Base-by-base conservation (phyloP, 208 protist genomes). In the Angomonas deanei region DNA sequence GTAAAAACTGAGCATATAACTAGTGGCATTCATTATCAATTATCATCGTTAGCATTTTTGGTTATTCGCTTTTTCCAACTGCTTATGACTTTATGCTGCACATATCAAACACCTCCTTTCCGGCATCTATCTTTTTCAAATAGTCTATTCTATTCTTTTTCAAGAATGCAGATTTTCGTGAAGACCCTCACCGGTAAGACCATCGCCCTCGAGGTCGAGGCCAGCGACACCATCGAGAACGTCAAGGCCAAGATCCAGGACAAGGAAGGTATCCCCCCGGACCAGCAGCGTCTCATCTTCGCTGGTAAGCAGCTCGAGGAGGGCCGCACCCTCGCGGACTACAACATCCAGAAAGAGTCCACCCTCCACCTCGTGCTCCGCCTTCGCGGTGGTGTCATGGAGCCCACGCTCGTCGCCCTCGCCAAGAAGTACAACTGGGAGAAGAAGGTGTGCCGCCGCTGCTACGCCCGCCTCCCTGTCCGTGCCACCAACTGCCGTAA, bases 321-420 rank as follows among this genome's bases (percentile, higher is more conserved):
- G 73, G 97, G 93, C 80, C 91, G 97, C 65, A 98, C 97, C 54
- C 88, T 99, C 13, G 79, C 89, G 42, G 98, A 99, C 88, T 99
- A 99, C 96, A 98, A 98, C 91, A 98, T 99, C 84, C 97, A 99
- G 89, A 99, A 99, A 91, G 98, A 99, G 85, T 98, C 97, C 27
- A 99, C 98, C 57, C 94, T 99, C 36, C 97, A 99, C 84, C 86
- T 99, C 10, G 98, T 99, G 54, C 88, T 99, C 85, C 99, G 63
- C 87, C 83, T 96, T 47, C 80, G 91, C 72, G 91, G 87, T 70
- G 88, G 88, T 61, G 79, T 94, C 42, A 99, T 99, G 82, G 97
- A 99, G 89, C 98, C 98, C 48, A 97, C 98, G 27, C 96, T 99
- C 21, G 77, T 93, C 56, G 87, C 89, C 17, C 86, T 99, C n/a